Conservation (phyloP, 257 asterid species). For the Plantago elongata region DNA sequence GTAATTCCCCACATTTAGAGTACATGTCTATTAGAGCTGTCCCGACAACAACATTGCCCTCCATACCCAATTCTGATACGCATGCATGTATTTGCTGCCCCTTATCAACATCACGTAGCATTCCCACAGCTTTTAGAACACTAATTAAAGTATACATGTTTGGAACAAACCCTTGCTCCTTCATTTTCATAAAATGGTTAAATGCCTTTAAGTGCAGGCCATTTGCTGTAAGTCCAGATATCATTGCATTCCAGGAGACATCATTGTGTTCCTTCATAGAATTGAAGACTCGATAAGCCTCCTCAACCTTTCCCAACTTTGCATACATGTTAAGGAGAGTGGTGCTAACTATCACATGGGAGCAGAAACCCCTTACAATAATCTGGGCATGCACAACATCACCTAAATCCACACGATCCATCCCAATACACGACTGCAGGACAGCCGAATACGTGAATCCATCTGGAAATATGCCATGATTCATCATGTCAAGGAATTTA, state of each 20-base stretch:
- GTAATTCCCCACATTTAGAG: slow-evolving; percentile 39
- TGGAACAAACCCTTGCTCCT: slow-evolving; percentile 38
- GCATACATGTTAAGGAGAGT: slow-evolving; percentile 48
- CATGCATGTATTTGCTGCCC: slow-evolving; percentile 39
- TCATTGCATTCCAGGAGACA: slow-evolving; percentile 57
- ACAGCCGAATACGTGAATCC: slow-evolving; percentile 45
- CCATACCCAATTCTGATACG: slow-evolving; percentile 32
- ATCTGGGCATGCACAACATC: slow-evolving; percentile 41
- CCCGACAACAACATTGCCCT: slow-evolving; percentile 37
- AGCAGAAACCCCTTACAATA: slow-evolving; percentile 36
- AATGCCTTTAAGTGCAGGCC: slow-evolving; percentile 44
- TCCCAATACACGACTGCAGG: slow-evolving; percentile 39
- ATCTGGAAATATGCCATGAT: slow-evolving; percentile 35
- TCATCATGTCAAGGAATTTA: slow-evolving; percentile 35
- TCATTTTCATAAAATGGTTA: slow-evolving; percentile 36
- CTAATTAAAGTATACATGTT: slow-evolving; percentile 34
- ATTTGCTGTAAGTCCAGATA: slow-evolving; percentile 47
- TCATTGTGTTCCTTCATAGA: slow-evolving; percentile 38
- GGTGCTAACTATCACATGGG: slow-evolving; percentile 41
- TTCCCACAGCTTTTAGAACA: slow-evolving; percentile 47
- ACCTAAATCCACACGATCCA: slow-evolving; percentile 35
- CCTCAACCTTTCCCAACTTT: slow-evolving; percentile 36
- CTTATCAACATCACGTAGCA: slow-evolving; percentile 35
- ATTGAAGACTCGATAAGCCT: slow-evolving; percentile 36
- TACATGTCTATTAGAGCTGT: slow-evolving; percentile 53